Base-by-base conservation (phyloP, 208 protist species). In the Trypanosoma boissoni region DNA sequence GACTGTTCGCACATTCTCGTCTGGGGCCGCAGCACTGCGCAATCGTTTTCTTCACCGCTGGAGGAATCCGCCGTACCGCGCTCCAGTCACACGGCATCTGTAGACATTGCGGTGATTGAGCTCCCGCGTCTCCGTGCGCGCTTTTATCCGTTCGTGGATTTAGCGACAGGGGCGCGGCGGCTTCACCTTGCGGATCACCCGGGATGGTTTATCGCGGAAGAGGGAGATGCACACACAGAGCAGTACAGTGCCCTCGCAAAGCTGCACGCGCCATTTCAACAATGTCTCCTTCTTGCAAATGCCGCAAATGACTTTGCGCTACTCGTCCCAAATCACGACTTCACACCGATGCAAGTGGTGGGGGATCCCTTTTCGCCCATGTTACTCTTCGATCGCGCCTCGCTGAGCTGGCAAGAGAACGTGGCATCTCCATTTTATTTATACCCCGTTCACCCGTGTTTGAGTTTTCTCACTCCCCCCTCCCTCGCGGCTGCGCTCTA, bases 401-500 rank as follows among this genome's bases (percentile, higher is more conserved):
- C 80, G 31, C 69, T 86, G 53, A 64, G 60, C 7, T 95, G 86
- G 88, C 58, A 78, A n/a, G 84, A 88, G 54, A 54, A 52, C 45
- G 78, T 96, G 31, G 75, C 82, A 14, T 84, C 89, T n/a, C 78
- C 83, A 9, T 94, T 94, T 56, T 97, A 96, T 73, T 46, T 90
- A 10, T 96, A 92, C 77, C 58, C 76, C 2, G 75, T 97, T 23
- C 92, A 98, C 70, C 64, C 90, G 20, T 92, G 84, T 62, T 56
- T 80, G 36, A 82, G 82, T 41, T 97, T 98, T 64, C 60, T 97
- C 10, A 69, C 88, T 29, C 77, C 92, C 12, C 78, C 80, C 6
- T 89, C 84, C n/a, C 78, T 98, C 26, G 71, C 75, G 18, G 91
- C 95, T 4, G 83, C 91, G 12, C 80, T 98, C 12, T 98, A 98